These are phyloP conservation scores for Alternaria novae-zelandiae DNA, from an alignment of 2,329 filamentous ascomycete genomes.

Conservation along the genomic window DNA sequence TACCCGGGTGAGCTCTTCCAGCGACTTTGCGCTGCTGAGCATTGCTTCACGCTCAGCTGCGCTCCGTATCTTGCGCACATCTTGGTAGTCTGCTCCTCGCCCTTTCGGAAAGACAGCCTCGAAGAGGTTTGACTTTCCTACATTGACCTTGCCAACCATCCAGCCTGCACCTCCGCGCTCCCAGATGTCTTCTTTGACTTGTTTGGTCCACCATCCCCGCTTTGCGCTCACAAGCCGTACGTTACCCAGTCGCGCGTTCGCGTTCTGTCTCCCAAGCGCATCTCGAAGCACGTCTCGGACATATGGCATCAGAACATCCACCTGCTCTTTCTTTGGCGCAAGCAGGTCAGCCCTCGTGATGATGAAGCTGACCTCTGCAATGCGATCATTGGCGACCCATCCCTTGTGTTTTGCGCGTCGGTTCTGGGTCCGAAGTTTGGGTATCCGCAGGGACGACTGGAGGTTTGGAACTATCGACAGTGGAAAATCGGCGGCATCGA, in stretches of 20 bases:
- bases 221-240: conserved; percentile 85
- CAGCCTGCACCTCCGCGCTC: conserved; percentile 83
- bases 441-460: conserved; percentile 70
- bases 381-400: conserved; percentile 68
- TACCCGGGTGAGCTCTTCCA: conserved; percentile 32
- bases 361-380: conserved; percentile 85
- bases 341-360: conserved; percentile 88
- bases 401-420: conserved; percentile 72
- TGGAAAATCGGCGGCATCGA: conserved; percentile 96
- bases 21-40: conserved; percentile 32
- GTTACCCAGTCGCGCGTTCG: conserved; percentile 83
- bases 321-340: conserved; percentile 81
- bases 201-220: conserved; percentile 87
- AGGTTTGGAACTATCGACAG: conserved; percentile 87
- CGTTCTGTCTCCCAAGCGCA: conserved; percentile 71
- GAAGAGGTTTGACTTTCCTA: conserved; percentile 93
- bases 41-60: conserved; percentile 42
- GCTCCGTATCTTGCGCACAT: conserved; percentile 43
- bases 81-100: conserved; percentile 46
- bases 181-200: conserved; percentile 86
- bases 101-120: conserved; percentile 84
- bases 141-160: conserved; percentile 98
- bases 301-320: conserved; percentile 86
- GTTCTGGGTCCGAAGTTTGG: conserved; percentile 79
- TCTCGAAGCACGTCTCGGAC: conserved; percentile 77